A percentile compares a stretch with the other conserved stretches of the same genome.
Evolutionary conservation across 768 basidiomycete genomes (phyloP).

Genomic region (Rhodotorula sphaerocarpa): DNA sequence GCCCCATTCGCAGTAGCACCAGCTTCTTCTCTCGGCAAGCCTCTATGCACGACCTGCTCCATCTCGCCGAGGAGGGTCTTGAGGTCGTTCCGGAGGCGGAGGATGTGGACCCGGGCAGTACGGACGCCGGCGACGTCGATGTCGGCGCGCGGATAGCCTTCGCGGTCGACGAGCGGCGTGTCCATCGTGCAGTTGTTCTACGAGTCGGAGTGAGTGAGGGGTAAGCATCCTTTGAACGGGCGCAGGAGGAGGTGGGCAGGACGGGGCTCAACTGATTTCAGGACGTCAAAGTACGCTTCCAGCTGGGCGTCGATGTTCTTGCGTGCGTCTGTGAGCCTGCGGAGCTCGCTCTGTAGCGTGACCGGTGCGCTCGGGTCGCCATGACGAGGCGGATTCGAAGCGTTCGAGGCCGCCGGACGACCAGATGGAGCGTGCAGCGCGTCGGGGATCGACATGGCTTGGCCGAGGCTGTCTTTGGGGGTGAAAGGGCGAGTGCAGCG

Average conservation of each 20-base stretch:
- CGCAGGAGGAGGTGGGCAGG: too few relatives aligned
- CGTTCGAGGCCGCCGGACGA: neutral
- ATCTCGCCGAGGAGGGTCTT: constrained; percentile 59
- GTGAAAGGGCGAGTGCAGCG: too few relatives aligned
- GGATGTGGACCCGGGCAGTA: constrained; percentile 64
- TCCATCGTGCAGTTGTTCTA: constrained; percentile 58
- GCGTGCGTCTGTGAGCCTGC: neutral
- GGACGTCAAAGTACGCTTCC: constrained; percentile 16
- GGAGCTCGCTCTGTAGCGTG: constrained; percentile 10
- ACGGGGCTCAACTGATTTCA: constrained; percentile 8
- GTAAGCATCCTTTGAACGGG: neutral
- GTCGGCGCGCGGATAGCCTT: constrained; percentile 80
- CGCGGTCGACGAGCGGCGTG: constrained; percentile 68
- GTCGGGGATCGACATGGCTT: constrained; percentile 5
- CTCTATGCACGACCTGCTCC: constrained; percentile 57
- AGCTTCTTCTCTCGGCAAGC: constrained; percentile 34
- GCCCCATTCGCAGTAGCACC: constrained; percentile 38
- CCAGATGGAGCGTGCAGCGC: neutral
- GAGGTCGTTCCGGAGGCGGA: constrained; percentile 72
- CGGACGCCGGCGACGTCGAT: constrained; percentile 71
- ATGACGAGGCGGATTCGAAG: too few relatives aligned
- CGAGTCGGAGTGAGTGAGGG: too few relatives aligned
- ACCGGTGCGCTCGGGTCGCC: neutral
- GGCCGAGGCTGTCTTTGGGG: too few relatives aligned
- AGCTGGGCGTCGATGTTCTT: constrained; percentile 11